A percentile compares a stretch with the other conserved stretches of the same genome.
Evolutionary conservation across 1,139 yeast genomes (phyloP).

Genomic region (Taphrina betulina): DNA sequence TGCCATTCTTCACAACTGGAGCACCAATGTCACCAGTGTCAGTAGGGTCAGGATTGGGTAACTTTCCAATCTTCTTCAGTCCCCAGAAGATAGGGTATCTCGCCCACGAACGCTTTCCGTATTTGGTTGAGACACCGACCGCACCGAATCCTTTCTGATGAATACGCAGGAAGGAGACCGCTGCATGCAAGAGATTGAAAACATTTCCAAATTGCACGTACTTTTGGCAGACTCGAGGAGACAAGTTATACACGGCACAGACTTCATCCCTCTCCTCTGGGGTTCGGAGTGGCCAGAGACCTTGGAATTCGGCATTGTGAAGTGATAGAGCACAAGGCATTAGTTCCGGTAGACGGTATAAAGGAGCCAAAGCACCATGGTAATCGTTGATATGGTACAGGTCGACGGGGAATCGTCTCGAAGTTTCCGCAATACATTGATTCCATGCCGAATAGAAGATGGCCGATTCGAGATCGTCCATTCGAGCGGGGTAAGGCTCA

Average conservation of each 20-base stretch:
- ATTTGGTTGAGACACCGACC: slow-evolving; percentile 35
- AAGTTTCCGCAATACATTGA: slow-evolving; percentile 35
- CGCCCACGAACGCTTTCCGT: slow-evolving; percentile 35
- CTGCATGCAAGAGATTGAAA: slow-evolving; percentile 35
- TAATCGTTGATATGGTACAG: slow-evolving; percentile 36
- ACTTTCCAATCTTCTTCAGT: slow-evolving; percentile 32
- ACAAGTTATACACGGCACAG: slow-evolving; percentile 33
- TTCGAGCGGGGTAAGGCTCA: slow-evolving; percentile 36
- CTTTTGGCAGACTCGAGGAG: slow-evolving; percentile 28
- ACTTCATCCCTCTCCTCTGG: slow-evolving; percentile 34
- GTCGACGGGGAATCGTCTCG: slow-evolving; percentile 35
- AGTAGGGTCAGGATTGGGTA: slow-evolving; percentile 36
- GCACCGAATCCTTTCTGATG: slow-evolving; percentile 36
- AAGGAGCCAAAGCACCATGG: slow-evolving; percentile 36
- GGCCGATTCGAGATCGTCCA: slow-evolving; percentile 36
- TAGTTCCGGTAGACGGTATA: slow-evolving; percentile 34
- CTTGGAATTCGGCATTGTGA: slow-evolving; percentile 36
- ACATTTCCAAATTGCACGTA: slow-evolving; percentile 36
- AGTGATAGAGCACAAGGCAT: slow-evolving; percentile 34
- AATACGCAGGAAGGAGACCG: slow-evolving; percentile 33
- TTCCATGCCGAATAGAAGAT: slow-evolving; percentile 36
- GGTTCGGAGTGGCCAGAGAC: slow-evolving; percentile 36
- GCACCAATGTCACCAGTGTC: slow-evolving; percentile 31
- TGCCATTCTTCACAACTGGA: slow-evolving; percentile 17
- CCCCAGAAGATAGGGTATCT: slow-evolving; percentile 37